Evolutionary conservation across 2,329 filamentous ascomycete genomes (phyloP), one percentile per base, ranked within the genome.

Genomic region (Alternaria arborescens): DNA sequence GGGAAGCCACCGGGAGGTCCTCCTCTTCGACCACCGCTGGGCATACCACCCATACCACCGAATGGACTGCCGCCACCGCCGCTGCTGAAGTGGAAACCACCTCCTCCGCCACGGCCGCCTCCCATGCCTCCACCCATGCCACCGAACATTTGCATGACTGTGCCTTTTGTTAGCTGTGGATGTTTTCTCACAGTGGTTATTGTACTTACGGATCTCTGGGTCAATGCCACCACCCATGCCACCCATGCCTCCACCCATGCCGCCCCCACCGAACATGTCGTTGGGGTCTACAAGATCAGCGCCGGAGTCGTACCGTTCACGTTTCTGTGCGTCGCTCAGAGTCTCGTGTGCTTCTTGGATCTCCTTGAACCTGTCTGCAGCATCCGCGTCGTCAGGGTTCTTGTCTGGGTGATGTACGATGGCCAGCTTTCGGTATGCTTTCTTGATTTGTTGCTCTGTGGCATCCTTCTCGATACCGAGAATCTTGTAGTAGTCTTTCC

Each of bases 401-500:
- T 99, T 99, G 83, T 99, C 95, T 3, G 95, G 95, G 79, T 99
- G 95, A 77, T 97, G 91, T 67, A 94, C 85, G 70, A 99, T 94
- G 58, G 95, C 95, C 75, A 97, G 86, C 81, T 95, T 97, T 68
- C 94, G 89, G 83, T 99, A 99, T 2, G 94, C 95, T 83, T 94
- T 94, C 86, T 98, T 99, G 83, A 99, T 95, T 55, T 95, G 88
- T 58, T 85, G 85, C 22, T 97, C 93, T 41, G 87, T 87, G 38
- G 93, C 93, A 64, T 94, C 91, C 84, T 97, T 98, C 59, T 91
- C 84, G 8, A 99, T 83, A 6, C 90, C 91, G 54, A 99, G 88
- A 68, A 98, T 97, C 87, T 97, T 97, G 85, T 99, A 99, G 82
- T 97, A 98, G 76, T 99, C 95, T 81, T 99, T 99, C 64, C 95